Conservation (phyloP, 805 yeast species). For the Starmera pachycereana region DNA sequence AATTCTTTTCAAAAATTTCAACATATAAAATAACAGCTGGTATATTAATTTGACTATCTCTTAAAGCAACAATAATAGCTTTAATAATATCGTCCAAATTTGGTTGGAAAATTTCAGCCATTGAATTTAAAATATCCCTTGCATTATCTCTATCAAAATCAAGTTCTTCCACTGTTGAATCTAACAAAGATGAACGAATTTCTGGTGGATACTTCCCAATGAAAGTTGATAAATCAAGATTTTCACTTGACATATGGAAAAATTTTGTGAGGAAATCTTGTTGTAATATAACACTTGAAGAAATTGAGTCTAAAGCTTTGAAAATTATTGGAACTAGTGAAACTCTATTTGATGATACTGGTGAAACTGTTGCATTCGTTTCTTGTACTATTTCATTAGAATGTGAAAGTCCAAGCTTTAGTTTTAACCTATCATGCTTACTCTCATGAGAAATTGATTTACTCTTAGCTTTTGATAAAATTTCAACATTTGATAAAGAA, state of each 20-base stretch:
- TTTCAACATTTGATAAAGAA: conserved; percentile 8
- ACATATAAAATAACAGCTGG: conserved; percentile 33
- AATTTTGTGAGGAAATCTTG: conserved; percentile 30
- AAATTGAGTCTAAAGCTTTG: conserved; percentile 21
- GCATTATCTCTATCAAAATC: conserved; percentile 39
- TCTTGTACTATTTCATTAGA: conserved; percentile 3
- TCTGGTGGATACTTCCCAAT: conserved; percentile 20
- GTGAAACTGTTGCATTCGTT: background rate
- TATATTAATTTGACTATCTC: conserved; percentile 28
- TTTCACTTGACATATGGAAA: conserved; percentile 29
- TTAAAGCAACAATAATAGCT: conserved; percentile 23
- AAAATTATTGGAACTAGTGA: conserved; percentile 2
- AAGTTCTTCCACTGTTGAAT: conserved; percentile 23
- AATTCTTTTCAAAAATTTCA: conserved; percentile 26
- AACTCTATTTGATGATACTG: background rate
- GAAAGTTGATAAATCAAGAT: conserved; percentile 22
- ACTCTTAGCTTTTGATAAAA: conserved; percentile 3
- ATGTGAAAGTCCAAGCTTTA: conserved; percentile 11
- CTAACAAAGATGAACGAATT: conserved; percentile 22
- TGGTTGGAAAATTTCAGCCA: conserved; percentile 36
- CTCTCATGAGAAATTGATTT: conserved; percentile 1
- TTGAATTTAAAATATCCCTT: conserved; percentile 32
- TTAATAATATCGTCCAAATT: conserved; percentile 19
- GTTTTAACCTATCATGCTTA: conserved; percentile 10
- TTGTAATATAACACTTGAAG: conserved; percentile 25